These are phyloP conservation scores for Hortiboletus flavorubellus DNA, from an alignment of 768 basidiomycete species.

Conservation along the genomic window DNA sequence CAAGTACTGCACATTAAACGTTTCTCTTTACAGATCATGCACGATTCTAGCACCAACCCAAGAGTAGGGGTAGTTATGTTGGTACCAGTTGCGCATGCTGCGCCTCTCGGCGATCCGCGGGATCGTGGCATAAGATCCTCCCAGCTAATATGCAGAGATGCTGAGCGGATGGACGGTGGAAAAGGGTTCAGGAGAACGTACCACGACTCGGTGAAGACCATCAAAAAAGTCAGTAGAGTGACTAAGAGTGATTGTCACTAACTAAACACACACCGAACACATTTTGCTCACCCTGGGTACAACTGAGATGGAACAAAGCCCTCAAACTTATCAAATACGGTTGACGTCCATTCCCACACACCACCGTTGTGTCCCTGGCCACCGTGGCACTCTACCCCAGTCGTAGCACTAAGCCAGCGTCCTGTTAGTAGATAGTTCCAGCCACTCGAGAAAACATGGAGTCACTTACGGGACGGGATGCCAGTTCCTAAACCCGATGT, in stretches of 20 bases:
- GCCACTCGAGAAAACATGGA: background rate
- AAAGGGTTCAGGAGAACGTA: constrained; percentile 40
- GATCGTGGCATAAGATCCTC: constrained; percentile 85
- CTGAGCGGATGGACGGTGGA: background rate
- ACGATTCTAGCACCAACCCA: constrained; percentile 77
- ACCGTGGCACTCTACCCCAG: constrained; percentile 47
- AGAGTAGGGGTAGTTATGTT: constrained; percentile 85
- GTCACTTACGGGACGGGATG: constrained; percentile 81
- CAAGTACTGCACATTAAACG: constrained; percentile 3
- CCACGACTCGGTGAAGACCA: constrained; percentile 78
- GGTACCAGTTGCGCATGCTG: constrained; percentile 87
- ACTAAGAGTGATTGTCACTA: constrained; percentile 32
- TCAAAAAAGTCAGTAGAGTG: constrained; percentile 93
- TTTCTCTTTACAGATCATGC: constrained; percentile 41
- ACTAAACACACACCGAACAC: background rate
- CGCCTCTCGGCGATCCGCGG: constrained; percentile 77
- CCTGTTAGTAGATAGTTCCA: constrained; percentile 1
- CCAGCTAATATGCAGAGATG: constrained; percentile 58
- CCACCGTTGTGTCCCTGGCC: constrained; percentile 86
- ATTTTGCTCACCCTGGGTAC: constrained; percentile 73
- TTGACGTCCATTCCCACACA: constrained; percentile 98
- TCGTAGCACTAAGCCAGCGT: constrained; percentile 54
- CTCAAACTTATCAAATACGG: constrained; percentile 62
- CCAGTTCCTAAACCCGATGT: constrained; percentile 90
- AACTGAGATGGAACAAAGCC: constrained; percentile 73